phyloP scores from a whole-genome alignment of 2,329 filamentous ascomycete genomes.

The Penicillium sp. region DNA sequence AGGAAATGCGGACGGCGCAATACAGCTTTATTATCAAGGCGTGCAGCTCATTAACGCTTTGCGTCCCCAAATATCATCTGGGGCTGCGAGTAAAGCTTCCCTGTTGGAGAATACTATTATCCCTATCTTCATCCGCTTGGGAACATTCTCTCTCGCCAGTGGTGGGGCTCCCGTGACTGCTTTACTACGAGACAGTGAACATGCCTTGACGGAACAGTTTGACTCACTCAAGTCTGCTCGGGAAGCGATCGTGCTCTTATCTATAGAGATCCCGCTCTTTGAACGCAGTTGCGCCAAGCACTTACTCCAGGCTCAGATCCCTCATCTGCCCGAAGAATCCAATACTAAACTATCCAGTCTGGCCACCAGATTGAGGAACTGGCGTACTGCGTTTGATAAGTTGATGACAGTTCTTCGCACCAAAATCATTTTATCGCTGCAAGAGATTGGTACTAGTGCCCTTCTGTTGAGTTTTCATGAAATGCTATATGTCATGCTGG shows the following conservation, averaged over 20 bases:
- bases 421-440: slow-evolving; percentile 6
- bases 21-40: slow-evolving; percentile 31
- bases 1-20: slow-evolving; percentile 25
- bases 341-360: slow-evolving; percentile 14
- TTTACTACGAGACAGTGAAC: slow-evolving; percentile 14
- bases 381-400: slow-evolving; percentile 23
- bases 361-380: slow-evolving; percentile 16
- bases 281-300: slow-evolving; percentile 20
- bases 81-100: slow-evolving; percentile 4
- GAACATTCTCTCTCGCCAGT: slow-evolving; percentile 18
- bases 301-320: slow-evolving; percentile 6
- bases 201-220: slow-evolving; percentile 6
- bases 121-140: slow-evolving; percentile 31
- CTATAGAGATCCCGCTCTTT: slow-evolving; percentile 24
- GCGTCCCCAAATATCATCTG: slow-evolving; percentile 12
- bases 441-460: slow-evolving; percentile 18
- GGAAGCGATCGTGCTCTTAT: slow-evolving; percentile 25
- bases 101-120: slow-evolving; percentile 27
- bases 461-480: slow-evolving; percentile 26
- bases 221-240: slow-evolving; percentile 25
- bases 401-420: slow-evolving; percentile 11
- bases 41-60: slow-evolving; percentile 25
- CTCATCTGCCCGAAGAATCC: slow-evolving; percentile 16
- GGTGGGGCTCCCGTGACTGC: slow-evolving; percentile 11
- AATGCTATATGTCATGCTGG: slow-evolving; percentile 23